Evolutionary conservation across 768 basidiomycete genomes (phyloP), one percentile per base, ranked within the genome.

Genomic region (Trichaptum fuscoviolaceum): DNA sequence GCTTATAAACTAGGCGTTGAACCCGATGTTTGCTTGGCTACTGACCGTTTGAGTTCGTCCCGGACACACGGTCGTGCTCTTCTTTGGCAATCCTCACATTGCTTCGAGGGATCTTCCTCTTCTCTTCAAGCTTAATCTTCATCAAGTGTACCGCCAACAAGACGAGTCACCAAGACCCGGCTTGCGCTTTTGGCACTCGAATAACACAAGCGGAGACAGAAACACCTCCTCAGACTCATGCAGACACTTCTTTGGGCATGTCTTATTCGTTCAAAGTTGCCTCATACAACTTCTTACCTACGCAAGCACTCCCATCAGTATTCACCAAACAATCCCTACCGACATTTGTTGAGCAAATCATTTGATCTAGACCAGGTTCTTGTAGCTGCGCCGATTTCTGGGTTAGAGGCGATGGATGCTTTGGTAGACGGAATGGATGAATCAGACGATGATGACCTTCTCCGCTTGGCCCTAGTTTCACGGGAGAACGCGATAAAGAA

Each of bases 351-450:
- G 12, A 52, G 15, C 30, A 18, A 61, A 61, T 34, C 59, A 12
- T 61, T 34, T 24, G 25, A 34, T 25, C 59, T 18, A 61, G 59
- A 61, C 26, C 67, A 63, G 15, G 87, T 89, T 26, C 74, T 91
- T 27, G 92, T 94, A n/a, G 85, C 91, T 58, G 91, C 92, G 23
- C 91, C 91, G 4, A 77, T 90, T 7, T 75, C 91, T 6, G 92
- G 91, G 1, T 91, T 95, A 9, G 92, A 93, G 77, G 87, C 87
- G 9, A 90, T 95, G 87, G 93, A 95, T 73, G 93, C 93, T 15
- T 76, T 95, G 64, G 93, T 95, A 7, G 92, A 93, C 69, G 91
- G 90, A 9, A 94, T 95, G 93, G 95, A 94, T 72, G 89, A 89
- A 27, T 74, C 75, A 30, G 80, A 76, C 36, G 84, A 82, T 58